These are phyloP conservation scores for Pseudogymnoascus destructans DNA, from an alignment of 2,329 filamentous ascomycete species.

Conservation along the genomic window DNA sequence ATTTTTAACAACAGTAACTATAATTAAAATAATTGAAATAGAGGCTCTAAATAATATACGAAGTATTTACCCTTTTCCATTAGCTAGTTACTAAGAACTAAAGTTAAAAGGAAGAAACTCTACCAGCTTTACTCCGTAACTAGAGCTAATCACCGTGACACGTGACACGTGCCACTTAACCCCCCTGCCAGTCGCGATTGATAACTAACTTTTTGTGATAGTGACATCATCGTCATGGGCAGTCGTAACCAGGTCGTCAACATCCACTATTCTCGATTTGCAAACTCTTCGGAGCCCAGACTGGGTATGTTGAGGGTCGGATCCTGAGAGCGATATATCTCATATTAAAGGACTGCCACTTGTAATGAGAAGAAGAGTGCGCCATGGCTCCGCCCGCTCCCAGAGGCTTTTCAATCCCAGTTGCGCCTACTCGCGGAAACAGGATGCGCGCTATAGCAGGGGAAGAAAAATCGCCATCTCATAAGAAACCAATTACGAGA, in stretches of 20 bases:
- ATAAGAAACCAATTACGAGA: constrained; percentile 22
- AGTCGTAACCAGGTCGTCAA: neutral
- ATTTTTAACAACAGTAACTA: neutral
- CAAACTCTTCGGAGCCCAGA: neutral
- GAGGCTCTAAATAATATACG: no score
- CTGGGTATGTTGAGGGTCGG: neutral
- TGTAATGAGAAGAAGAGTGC: neutral
- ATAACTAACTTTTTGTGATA: neutral
- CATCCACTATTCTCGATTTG: neutral
- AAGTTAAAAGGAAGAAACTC: no score
- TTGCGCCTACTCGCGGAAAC: neutral
- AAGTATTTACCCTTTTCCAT: no score
- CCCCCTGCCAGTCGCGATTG: neutral
- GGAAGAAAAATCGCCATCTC: constrained; percentile 27
- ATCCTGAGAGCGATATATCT: neutral
- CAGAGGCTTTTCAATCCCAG: neutral
- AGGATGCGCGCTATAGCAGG: neutral
- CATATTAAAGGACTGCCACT: neutral
- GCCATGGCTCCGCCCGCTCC: neutral
- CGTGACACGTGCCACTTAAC: no score
- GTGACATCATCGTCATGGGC: neutral
- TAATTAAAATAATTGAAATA: neutral
- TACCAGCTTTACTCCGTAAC: no score
- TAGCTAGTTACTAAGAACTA: no score
- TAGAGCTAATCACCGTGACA: no score